These are phyloP conservation scores for Lithospermum erythrorhizon DNA, from an alignment of 257 asterid species.

Conservation along the genomic window DNA sequence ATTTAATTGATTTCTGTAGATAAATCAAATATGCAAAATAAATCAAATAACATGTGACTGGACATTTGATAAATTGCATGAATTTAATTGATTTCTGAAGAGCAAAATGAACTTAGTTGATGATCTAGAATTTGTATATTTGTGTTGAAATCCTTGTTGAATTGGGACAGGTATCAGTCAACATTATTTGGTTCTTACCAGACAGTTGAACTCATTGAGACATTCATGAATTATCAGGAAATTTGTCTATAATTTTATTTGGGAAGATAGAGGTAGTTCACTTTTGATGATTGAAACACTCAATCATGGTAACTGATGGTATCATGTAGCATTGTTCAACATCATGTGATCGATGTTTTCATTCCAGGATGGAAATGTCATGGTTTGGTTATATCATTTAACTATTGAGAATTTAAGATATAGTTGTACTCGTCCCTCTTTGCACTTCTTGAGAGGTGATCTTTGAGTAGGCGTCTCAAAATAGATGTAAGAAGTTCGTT, in stretches of 20 bases:
- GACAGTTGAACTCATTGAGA: conserved; percentile 87
- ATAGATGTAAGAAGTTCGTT: not conserved
- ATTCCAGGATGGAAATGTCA: not conserved
- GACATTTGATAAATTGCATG: not conserved
- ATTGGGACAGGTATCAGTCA: conserved; percentile 70
- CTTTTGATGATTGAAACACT: not conserved
- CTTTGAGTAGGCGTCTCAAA: not conserved
- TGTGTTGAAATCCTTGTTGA: conserved; percentile 1
- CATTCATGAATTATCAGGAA: conserved; percentile 98
- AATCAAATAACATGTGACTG: not conserved
- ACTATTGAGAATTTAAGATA: not conserved
- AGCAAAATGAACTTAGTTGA: no score
- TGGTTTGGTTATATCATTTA: not conserved
- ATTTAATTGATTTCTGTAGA: no score
- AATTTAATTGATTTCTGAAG: no score
- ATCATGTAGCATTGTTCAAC: not conserved
- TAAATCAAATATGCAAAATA: not conserved
- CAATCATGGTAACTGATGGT: not conserved
- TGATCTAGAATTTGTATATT: not conserved
- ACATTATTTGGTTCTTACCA: conserved; percentile 88
- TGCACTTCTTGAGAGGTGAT: not conserved
- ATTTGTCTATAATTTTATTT: conserved; percentile 2
- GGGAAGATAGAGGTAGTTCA: no score
- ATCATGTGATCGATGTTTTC: not conserved
- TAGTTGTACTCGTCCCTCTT: not conserved